These are phyloP conservation scores for Colletotrichum sp. DNA, from an alignment of 2,329 filamentous ascomycete genomes.

Conservation along the genomic window DNA sequence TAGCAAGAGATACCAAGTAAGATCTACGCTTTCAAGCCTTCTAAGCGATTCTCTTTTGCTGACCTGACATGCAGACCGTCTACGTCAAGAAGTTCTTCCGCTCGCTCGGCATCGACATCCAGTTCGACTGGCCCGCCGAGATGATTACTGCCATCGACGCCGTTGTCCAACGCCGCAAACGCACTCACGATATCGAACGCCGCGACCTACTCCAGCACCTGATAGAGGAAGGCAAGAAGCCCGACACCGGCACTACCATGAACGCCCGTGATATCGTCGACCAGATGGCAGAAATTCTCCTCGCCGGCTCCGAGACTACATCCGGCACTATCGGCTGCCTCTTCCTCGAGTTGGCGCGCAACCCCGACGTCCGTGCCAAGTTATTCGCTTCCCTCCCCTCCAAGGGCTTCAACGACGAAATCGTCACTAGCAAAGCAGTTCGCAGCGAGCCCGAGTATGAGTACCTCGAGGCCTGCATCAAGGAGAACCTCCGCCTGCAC, in stretches of 20 bases:
- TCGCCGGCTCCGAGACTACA: conserved; percentile 30
- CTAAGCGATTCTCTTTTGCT: not conserved
- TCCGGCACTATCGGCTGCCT: conserved; percentile 28
- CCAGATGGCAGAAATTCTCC: conserved; percentile 24
- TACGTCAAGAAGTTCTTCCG: conserved; percentile 17
- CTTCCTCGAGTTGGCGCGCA: conserved; percentile 28
- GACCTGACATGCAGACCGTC: not conserved
- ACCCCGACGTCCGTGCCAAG: conserved; percentile 22
- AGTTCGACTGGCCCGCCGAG: conserved; percentile 17
- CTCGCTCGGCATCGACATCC: not conserved
- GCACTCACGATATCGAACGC: not conserved
- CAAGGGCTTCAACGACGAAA: not conserved
- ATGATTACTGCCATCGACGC: conserved; percentile 18
- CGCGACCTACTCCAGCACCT: conserved; percentile 16
- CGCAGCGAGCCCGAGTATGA: conserved; percentile 3
- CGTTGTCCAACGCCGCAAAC: conserved; percentile 16
- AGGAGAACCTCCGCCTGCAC: conserved; percentile 78
- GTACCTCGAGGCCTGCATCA: conserved; percentile 78
- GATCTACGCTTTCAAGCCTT: rapidly evolving
- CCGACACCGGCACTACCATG: conserved; percentile 19
- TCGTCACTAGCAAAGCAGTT: conserved; percentile 11
- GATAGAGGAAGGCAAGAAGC: conserved; percentile 19
- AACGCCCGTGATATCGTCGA: conserved; percentile 19
- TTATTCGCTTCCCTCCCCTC: conserved; percentile 13
- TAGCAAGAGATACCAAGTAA: conserved; percentile 15